Conservation (phyloP, 306 rosid species). For the Prunus padus region DNA sequence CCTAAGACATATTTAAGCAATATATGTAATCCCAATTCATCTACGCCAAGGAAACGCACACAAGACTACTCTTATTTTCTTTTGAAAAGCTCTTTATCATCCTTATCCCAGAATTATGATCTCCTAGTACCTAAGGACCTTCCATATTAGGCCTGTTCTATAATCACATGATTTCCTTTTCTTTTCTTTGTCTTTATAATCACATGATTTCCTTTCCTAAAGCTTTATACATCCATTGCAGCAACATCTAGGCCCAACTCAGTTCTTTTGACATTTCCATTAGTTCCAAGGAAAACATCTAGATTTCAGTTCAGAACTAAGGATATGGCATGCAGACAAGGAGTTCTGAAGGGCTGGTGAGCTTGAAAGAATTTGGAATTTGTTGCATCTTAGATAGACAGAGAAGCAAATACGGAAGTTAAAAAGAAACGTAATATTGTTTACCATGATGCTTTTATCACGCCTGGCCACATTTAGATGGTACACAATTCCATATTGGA, state of each 20-base stretch:
- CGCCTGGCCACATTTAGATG: conserved; percentile 72
- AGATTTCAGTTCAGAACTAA: not conserved
- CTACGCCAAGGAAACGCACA: not conserved
- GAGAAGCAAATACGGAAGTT: conserved; percentile 19
- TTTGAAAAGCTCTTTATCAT: not conserved
- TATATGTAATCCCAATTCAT: not conserved
- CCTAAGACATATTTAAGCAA: not conserved
- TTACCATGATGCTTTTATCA: conserved; percentile 75
- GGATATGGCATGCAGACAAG: not conserved
- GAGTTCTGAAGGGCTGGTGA: not conserved
- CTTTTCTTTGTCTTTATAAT: no score
- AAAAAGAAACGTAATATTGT: conserved; percentile 6
- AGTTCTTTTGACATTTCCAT: not conserved
- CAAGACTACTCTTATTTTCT: not conserved
- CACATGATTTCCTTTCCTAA: not conserved
- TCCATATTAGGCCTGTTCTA: no score
- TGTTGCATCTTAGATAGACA: conserved; percentile 18
- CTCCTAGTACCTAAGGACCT: not conserved
- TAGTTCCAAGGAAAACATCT: not conserved
- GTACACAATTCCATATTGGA: conserved; percentile 91
- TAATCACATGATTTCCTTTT: no score
- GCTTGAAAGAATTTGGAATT: conserved; percentile 12
- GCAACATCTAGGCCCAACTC: not conserved
- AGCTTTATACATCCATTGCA: not conserved
- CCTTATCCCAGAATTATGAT: not conserved